Evolutionary conservation across 192 early-diverging fungal genomes (phyloP).

Genomic region (Podila clonocystis): DNA sequence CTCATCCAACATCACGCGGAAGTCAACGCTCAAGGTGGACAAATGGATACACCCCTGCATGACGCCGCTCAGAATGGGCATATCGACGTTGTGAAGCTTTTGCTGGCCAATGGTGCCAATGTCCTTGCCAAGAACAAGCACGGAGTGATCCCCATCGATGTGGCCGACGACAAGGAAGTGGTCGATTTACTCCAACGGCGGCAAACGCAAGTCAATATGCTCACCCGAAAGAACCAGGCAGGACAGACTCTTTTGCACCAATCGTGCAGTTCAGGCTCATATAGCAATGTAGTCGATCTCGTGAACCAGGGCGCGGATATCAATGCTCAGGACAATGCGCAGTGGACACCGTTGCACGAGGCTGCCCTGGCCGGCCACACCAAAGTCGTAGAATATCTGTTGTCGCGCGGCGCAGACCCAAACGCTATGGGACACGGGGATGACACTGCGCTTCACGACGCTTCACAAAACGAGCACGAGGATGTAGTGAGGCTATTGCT

Average conservation of each 20-base stretch:
- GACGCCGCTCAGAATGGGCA: slow-evolving; percentile 68
- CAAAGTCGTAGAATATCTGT: slow-evolving; percentile 52
- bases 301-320: slow-evolving; percentile 73
- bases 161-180: slow-evolving; percentile 56
- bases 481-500: slow-evolving; percentile 57
- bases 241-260: slow-evolving; percentile 62
- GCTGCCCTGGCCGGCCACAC: slow-evolving; percentile 61
- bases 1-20: slow-evolving; percentile 57
- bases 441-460: slow-evolving; percentile 74
- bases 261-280: slow-evolving; percentile 60
- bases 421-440: slow-evolving; percentile 66
- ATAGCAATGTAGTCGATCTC: slow-evolving; percentile 55
- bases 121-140: slow-evolving; percentile 59
- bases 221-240: slow-evolving; percentile 51
- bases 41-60: slow-evolving; percentile 75
- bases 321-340: slow-evolving; percentile 71
- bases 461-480: slow-evolving; percentile 65
- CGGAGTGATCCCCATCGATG: slow-evolving; percentile 54
- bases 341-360: slow-evolving; percentile 71
- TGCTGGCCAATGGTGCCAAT: slow-evolving; percentile 65
- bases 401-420: slow-evolving; percentile 68
- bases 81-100: slow-evolving; percentile 55
- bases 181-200: slow-evolving; percentile 49
- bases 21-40: slow-evolving; percentile 68
- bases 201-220: slow-evolving; percentile 47